Evolutionary conservation across 495 filamentous ascomycete species (phyloP).

Genomic region (Aspergillus baeticus): DNA sequence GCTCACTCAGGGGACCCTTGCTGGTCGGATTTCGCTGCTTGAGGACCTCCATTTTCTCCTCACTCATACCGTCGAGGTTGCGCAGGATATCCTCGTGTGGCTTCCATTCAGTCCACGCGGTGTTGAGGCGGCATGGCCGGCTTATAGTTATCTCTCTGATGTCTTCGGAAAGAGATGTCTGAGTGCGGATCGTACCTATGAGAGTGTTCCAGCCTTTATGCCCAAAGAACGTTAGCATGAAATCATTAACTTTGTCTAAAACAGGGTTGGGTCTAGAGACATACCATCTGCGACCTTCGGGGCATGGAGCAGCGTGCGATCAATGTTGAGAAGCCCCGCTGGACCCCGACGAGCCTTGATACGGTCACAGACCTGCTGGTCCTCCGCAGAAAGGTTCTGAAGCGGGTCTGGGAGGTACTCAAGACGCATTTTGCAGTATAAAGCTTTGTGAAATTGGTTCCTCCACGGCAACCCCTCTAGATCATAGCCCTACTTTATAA

Average conservation of each 20-base stretch:
- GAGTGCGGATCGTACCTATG: not conserved
- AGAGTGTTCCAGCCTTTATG: not conserved
- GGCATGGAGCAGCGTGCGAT: not conserved
- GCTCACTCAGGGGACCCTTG: too few species aligned
- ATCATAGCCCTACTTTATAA: too few species aligned
- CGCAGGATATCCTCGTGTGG: not conserved
- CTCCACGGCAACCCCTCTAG: too few species aligned
- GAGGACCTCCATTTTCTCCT: not conserved
- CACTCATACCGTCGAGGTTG: not conserved
- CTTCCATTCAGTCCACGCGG: not conserved
- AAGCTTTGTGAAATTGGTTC: too few species aligned
- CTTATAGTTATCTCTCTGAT: not conserved
- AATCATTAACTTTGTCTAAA: not conserved
- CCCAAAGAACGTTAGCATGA: not conserved
- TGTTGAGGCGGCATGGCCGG: not conserved
- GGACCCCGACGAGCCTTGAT: not conserved
- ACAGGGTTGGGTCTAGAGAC: not conserved
- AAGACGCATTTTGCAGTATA: not conserved
- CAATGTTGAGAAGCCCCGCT: not conserved
- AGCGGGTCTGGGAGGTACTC: not conserved
- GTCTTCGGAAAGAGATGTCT: not conserved
- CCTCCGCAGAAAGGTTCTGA: not conserved
- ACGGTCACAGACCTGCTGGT: not conserved
- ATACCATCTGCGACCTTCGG: not conserved
- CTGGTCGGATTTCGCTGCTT: too few species aligned